Base-by-base conservation (phyloP, 2,329 filamentous ascomycete genomes). In the Ophiostoma ulmi region DNA sequence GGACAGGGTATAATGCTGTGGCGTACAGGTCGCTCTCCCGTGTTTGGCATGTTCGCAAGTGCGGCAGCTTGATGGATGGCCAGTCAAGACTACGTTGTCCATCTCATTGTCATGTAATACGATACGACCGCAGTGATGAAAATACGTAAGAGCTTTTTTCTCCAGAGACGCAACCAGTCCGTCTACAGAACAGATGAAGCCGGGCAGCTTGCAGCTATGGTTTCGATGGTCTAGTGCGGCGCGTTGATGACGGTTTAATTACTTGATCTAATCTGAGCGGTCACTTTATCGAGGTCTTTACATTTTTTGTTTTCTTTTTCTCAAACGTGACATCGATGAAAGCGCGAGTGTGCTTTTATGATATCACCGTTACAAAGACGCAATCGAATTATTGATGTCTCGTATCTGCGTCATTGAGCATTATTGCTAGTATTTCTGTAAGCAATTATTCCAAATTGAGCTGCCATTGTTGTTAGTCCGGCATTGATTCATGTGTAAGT, bases 191-290 rank as follows among this genome's bases (percentile, higher is more conserved):
- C 74, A 72, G 73, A 77, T 79, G 85, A 85, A 87, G 81, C 85
- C 86, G 84, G 83, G 81, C 31, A 22, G 41, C 13, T 69, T 69
- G 39, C 36, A 70, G 80, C 85, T 80, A 81, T 85, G 85, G 86
- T 85, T 78, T 80, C 84, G 77, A 80, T 78, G 78, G n/a, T 74
- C 73, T 55, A 76, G 76, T 13, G 75, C 75, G 77, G 76, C 73
- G 70, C 75, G 80, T 82, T 79, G 26, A 77, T 83, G 81, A 82
- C 77, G 80, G 80, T 77, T 72, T 80, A 83, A 87, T 69, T 64
- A 74, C 86, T 88, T 88, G 86, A 88, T 87, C 86, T 88, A 87
- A 88, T 88, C 85, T 87, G 85, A 88, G 80, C 78, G 78, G 26
- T 35, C 58, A 35, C 58, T 58, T 58, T 26, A 4, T 22, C 11